Evolutionary conservation across 2,329 filamentous ascomycete genomes (phyloP).

Genomic region (Pezicula rhizophila): DNA sequence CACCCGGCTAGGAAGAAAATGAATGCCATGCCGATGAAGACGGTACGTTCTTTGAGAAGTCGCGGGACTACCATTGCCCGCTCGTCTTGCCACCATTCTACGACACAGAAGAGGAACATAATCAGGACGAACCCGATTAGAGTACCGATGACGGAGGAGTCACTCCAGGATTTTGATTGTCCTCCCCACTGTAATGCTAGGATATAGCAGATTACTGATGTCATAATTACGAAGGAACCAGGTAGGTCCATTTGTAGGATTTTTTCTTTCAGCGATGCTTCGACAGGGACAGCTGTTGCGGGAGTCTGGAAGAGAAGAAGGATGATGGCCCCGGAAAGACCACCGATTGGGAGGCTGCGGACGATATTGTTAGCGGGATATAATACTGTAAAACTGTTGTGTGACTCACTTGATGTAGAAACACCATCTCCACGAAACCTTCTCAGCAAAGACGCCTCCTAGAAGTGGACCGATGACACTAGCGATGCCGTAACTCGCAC

Average conservation of each 20-base stretch:
- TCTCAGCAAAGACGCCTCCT: slow-evolving; percentile 30
- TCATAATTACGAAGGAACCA: slow-evolving; percentile 40
- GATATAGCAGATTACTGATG: slow-evolving; percentile 36
- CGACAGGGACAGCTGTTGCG: slow-evolving; percentile 30
- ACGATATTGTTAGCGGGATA: neutral
- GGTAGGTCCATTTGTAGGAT: slow-evolving; percentile 42
- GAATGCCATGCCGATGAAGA: slow-evolving; percentile 36
- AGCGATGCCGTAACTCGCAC: slow-evolving; percentile 23
- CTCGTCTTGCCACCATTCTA: slow-evolving; percentile 38
- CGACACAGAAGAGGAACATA: slow-evolving; percentile 28
- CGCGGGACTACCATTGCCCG: slow-evolving; percentile 44
- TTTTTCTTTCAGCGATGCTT: slow-evolving; percentile 36
- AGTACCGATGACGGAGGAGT: slow-evolving; percentile 35
- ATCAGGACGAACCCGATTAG: slow-evolving; percentile 33
- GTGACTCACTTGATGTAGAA: slow-evolving; percentile 27
- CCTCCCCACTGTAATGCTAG: slow-evolving; percentile 45
- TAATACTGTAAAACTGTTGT: neutral
- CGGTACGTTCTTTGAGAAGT: slow-evolving; percentile 35
- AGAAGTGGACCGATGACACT: slow-evolving; percentile 28
- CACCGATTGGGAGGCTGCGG: slow-evolving; percentile 38
- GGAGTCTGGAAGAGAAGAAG: slow-evolving; percentile 39
- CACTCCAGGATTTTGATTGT: slow-evolving; percentile 36
- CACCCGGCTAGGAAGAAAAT: slow-evolving; percentile 37
- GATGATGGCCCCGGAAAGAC: slow-evolving; percentile 30
- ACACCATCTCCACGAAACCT: slow-evolving; percentile 32